These are phyloP conservation scores for Auriculariales sp. DNA, from an alignment of 768 basidiomycete genomes.

Conservation along the genomic window DNA sequence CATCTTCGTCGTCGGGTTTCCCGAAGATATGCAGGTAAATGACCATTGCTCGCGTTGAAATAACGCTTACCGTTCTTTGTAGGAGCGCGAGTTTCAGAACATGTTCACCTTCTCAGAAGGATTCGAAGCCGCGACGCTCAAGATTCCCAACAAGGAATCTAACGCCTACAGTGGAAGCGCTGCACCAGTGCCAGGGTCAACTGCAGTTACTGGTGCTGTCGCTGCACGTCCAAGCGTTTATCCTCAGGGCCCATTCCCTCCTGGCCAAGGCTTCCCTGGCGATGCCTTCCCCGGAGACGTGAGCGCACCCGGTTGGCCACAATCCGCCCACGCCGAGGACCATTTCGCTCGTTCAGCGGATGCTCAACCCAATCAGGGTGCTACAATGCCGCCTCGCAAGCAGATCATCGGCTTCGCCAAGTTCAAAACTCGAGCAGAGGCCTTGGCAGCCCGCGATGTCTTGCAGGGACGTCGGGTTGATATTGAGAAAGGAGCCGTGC, in stretches of 20 bases:
- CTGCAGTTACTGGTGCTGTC: slow-evolving; percentile 20
- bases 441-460: slow-evolving; percentile 72
- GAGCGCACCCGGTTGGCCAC: slow-evolving; percentile 4
- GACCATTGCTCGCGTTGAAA: slow-evolving; percentile 8
- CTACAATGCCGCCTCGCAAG: slow-evolving; percentile 50
- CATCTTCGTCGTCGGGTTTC: slow-evolving; percentile 97
- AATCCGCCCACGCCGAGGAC: slow-evolving; percentile 19
- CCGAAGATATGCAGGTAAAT: slow-evolving; percentile 94
- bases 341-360: slow-evolving; percentile 17
- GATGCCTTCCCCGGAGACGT: neutral
- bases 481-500: slow-evolving; percentile 77
- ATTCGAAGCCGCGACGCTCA: slow-evolving; percentile 95
- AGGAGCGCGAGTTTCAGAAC: slow-evolving; percentile 99
- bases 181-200: slow-evolving; percentile 18
- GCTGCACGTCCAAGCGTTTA: slow-evolving; percentile 14
- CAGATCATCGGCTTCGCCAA: slow-evolving; percentile 99
- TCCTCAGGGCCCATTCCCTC: neutral
- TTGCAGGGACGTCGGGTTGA: slow-evolving; percentile 86
- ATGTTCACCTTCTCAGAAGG: slow-evolving; percentile 96
- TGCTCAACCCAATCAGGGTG: slow-evolving; percentile 17
- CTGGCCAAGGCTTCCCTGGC: neutral
- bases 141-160: slow-evolving; percentile 88
- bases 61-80: slow-evolving; percentile 7
- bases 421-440: slow-evolving; percentile 78
- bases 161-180: slow-evolving; percentile 48